phyloP scores from a whole-genome alignment of 2,329 filamentous ascomycete genomes.

The Bipolaris victoriae region DNA sequence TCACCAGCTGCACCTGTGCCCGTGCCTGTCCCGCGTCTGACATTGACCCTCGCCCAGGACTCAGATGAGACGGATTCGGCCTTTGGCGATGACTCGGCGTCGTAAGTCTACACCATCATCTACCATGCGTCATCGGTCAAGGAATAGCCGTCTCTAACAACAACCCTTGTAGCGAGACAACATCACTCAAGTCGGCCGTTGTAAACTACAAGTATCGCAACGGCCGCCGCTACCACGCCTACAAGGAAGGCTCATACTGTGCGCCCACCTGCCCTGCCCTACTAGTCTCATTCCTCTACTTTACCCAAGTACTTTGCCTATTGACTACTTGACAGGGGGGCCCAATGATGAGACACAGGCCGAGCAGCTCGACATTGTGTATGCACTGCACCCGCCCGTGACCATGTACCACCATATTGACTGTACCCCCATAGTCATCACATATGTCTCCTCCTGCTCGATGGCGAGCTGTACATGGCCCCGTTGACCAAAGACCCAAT shows the following conservation, averaged over 20 bases:
- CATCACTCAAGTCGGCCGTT: slow-evolving; percentile 33
- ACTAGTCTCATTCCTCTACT: not conserved
- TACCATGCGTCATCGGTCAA: no score
- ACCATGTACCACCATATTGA: slow-evolving; percentile 1
- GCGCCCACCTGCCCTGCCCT: slow-evolving; percentile 12
- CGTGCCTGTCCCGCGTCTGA: slow-evolving; percentile 1
- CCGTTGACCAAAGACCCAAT: slow-evolving; percentile 30
- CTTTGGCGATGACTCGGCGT: slow-evolving; percentile 27
- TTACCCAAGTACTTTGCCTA: no score
- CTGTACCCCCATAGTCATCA: slow-evolving; percentile 26
- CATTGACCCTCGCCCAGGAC: slow-evolving; percentile 15
- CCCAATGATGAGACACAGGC: slow-evolving; percentile 48
- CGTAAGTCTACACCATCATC: slow-evolving; percentile 15
- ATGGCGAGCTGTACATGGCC: slow-evolving; percentile 31
- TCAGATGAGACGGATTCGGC: slow-evolving; percentile 26
- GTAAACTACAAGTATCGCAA: slow-evolving; percentile 36
- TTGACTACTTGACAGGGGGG: slow-evolving; percentile 21
- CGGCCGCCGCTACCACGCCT: slow-evolving; percentile 38
- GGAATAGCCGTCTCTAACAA: not conserved
- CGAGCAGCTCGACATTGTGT: slow-evolving; percentile 51
- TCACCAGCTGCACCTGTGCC: not conserved
- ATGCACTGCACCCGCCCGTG: slow-evolving; percentile 2
- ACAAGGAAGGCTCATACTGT: slow-evolving; percentile 36
- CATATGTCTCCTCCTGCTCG: slow-evolving; percentile 33
- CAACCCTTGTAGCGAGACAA: slow-evolving; percentile 28